Evolutionary conservation across 1,284 basidiomycete genomes (phyloP).

Genomic region (Moesziomyces antarcticus): DNA sequence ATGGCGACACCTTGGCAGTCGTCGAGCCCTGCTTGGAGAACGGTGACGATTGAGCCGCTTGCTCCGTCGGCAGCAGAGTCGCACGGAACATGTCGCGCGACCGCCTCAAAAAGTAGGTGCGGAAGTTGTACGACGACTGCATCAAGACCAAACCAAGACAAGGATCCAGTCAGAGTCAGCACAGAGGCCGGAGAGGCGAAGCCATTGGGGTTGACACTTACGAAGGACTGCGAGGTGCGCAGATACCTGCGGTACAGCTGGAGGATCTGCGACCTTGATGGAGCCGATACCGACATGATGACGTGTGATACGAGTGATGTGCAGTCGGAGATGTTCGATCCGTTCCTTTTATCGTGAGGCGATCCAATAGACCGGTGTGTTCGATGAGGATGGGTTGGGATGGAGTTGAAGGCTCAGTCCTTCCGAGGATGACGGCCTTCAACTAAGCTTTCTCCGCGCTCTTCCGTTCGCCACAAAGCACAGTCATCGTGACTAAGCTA

Average conservation of each 20-base stretch:
- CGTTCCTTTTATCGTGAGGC: neutral
- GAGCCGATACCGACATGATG: conserved; percentile 39
- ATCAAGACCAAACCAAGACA: neutral
- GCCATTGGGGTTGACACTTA: conserved; percentile 32
- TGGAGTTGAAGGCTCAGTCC: neutral
- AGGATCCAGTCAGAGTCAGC: neutral
- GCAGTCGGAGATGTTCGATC: too few species aligned
- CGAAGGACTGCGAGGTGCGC: conserved; percentile 64
- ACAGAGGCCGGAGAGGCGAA: neutral
- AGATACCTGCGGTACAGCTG: conserved; percentile 64
- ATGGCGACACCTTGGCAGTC: conserved; percentile 53
- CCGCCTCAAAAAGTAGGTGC: conserved; percentile 66
- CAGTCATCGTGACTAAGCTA: conserved; percentile 42
- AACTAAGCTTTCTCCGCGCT: conserved; percentile 15
- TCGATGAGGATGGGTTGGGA: neutral
- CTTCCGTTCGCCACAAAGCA: conserved; percentile 11
- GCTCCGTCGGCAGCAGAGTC: conserved; percentile 43
- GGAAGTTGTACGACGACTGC: conserved; percentile 67
- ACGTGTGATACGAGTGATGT: too few species aligned
- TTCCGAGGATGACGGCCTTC: conserved; percentile 17
- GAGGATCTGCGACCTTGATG: conserved; percentile 56
- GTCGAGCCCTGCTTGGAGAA: conserved; percentile 55
- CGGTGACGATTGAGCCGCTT: conserved; percentile 50
- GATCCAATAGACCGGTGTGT: neutral
- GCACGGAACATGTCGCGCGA: conserved; percentile 65